phyloP scores from a whole-genome alignment of 2,329 filamentous ascomycete genomes.

The Talaromyces marneffei region DNA sequence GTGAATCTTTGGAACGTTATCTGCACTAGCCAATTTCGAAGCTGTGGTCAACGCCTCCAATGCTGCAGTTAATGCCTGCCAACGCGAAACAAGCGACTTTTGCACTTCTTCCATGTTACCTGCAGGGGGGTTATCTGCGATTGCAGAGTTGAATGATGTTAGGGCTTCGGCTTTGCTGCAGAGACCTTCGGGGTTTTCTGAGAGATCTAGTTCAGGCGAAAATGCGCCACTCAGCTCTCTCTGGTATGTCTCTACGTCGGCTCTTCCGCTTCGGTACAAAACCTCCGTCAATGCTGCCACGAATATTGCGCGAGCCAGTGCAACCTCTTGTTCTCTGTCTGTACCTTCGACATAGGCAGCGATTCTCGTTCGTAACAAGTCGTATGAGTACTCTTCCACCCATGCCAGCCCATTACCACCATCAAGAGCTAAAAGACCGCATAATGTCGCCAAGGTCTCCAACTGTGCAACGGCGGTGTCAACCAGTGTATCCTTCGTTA shows the following conservation, averaged over 20 bases:
- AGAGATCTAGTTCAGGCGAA: conserved; percentile 34
- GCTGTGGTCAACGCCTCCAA: conserved; percentile 47
- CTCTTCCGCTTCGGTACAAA: conserved; percentile 48
- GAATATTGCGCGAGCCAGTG: conserved; percentile 53
- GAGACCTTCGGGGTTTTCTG: conserved; percentile 44
- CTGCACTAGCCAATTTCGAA: conserved; percentile 46
- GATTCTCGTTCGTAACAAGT: conserved; percentile 50
- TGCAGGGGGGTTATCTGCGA: conserved; percentile 31
- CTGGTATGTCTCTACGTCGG: conserved; percentile 50
- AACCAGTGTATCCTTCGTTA: conserved; percentile 59
- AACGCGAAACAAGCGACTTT: conserved; percentile 37
- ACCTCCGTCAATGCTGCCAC: conserved; percentile 52
- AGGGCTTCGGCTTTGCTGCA: conserved; percentile 54
- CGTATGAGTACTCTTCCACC: conserved; percentile 52
- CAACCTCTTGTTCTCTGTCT: conserved; percentile 46
- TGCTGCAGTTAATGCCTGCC: conserved; percentile 50
- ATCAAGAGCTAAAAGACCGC: conserved; percentile 43
- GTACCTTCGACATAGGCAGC: conserved; percentile 46
- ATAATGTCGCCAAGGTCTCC: conserved; percentile 49
- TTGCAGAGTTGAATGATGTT: conserved; percentile 47
- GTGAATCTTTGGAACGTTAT: conserved; percentile 50
- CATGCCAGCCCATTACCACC: conserved; percentile 46
- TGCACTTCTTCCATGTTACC: conserved; percentile 26
- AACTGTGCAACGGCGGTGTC: conserved; percentile 64
- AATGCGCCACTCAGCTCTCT: conserved; percentile 39